phyloP scores from a whole-genome alignment of 2,329 filamentous ascomycete genomes.

The Fusarium sterilihyphosum region DNA sequence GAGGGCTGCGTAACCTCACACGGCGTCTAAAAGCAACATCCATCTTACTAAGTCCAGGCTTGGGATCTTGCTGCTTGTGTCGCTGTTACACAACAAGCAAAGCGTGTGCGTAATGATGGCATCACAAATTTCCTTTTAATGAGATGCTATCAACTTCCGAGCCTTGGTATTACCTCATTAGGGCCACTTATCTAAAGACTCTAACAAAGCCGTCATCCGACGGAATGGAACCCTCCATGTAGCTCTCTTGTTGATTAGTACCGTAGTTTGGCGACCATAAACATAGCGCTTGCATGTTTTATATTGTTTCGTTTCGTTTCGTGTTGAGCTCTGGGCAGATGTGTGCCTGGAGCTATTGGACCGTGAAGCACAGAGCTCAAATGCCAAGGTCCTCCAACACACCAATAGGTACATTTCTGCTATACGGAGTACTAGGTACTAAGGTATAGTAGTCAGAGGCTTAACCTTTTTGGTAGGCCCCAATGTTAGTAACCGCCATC shows the following conservation, averaged over 20 bases:
- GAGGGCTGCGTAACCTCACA: constrained; percentile 21
- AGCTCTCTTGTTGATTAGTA: background rate
- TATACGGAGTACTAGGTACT: background rate
- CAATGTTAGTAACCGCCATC: background rate
- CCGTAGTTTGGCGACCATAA: background rate
- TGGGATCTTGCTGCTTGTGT: background rate
- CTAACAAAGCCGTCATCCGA: background rate
- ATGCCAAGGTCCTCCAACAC: constrained; percentile 35
- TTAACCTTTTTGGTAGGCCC: constrained; percentile 7
- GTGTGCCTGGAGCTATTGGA: constrained; percentile 18
- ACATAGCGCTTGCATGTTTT: constrained; percentile 11
- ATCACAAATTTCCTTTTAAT: constrained; percentile 11
- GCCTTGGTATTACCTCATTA: constrained; percentile 4
- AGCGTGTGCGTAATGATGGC: constrained; percentile 26
- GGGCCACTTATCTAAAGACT: background rate
- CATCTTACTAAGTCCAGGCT: constrained; percentile 1
- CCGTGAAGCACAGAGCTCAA: constrained; percentile 1
- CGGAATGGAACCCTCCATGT: background rate
- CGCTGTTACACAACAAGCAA: constrained; percentile 11
- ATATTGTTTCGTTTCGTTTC: constrained; percentile 32
- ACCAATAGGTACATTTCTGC: constrained; percentile 23
- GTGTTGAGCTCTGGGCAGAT: constrained; percentile 7
- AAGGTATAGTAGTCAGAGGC: background rate
- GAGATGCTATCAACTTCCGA: background rate
- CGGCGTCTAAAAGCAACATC: constrained; percentile 21